Percentiles rank a stretch among this genome's conserved stretches.
These are phyloP conservation scores for Penicillium freii DNA, from an alignment of 2,329 filamentous ascomycete species.

Conservation along the genomic window DNA sequence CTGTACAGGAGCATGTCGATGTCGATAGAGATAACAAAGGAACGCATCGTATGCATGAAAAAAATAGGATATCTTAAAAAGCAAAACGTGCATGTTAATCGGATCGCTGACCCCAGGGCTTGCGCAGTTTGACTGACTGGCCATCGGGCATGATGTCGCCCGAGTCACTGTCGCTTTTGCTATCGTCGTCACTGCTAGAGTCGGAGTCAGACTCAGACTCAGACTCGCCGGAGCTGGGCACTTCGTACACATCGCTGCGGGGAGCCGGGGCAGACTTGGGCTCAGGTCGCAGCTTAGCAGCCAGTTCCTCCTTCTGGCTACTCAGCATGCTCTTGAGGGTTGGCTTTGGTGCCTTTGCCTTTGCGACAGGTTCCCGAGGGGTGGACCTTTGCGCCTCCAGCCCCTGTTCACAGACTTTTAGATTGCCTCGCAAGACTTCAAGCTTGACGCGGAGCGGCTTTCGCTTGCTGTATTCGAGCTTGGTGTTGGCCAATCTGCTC, in stretches of 20 bases:
- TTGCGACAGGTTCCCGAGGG: not conserved
- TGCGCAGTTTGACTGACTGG: not conserved
- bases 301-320: conserved; percentile 1
- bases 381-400: not conserved
- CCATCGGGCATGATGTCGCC: conserved; percentile 10
- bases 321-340: conserved; percentile 1
- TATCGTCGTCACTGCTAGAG: not conserved
- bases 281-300: not conserved
- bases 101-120: not conserved
- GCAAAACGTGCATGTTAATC: not conserved
- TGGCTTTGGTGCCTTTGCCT: not conserved
- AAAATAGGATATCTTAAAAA: conserved; percentile 1
- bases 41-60: not conserved
- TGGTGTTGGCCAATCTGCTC: not conserved
- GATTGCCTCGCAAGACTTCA: not conserved
- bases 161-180: not conserved
- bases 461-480: not conserved
- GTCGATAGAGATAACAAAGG: not conserved
- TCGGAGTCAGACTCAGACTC: not conserved
- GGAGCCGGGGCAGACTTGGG: not conserved
- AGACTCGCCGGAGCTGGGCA: conserved; percentile 1
- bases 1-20: not conserved
- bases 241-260: not conserved
- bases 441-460: not conserved
- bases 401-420: not conserved